Base-by-base conservation (phyloP, 2,329 filamentous ascomycete species). In the Cladosporium sp. region DNA sequence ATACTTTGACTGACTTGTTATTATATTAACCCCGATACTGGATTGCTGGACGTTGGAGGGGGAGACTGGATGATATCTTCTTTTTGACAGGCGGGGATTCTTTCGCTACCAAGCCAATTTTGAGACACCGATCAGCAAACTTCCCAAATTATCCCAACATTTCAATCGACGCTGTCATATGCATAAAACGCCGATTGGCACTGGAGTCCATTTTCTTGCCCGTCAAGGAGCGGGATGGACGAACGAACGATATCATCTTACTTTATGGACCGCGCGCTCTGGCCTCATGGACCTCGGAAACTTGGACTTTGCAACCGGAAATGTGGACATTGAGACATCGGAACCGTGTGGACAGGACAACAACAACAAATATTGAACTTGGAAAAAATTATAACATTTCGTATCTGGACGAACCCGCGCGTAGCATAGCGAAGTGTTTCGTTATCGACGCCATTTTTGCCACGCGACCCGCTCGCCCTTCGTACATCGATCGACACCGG, bases 341-440 rank as follows among this genome's bases (percentile, higher is more conserved):
- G 41, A 47, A 47, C 41, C n/a, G n/a, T 47, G 41, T 47, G 41
- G 41, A 47, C 41, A 47, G 8, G 34, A 14, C 34, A 47, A 24
- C 41, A 24, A 47, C 24, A 24, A 24, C 24, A 24, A 24, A 24
- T 24, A 4, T 36, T 47, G 41, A 24, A 47, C 41, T 12, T 47
- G n/a, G 41, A 14, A 34, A 34, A 58, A 58, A 38, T 58, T 38
- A 58, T 41, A 58, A 58, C 55, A 58, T 58, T 58, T 58, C 55
- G 34, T 58, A 58, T 58, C 34, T 58, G 34, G 15, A 24, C 55
- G 32, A 28, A 10, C 24, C 11, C 18, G 26, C 34, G 55, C 54
- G 12, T 24, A 21, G 2, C 8, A 58, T 28, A 26, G 55, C 55
- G 55, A 58, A 21, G 55, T 36, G 55, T 58, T 58, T 58, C 55